Conservation (phyloP, 495 filamentous ascomycete genomes). For the Podospora comata region DNA sequence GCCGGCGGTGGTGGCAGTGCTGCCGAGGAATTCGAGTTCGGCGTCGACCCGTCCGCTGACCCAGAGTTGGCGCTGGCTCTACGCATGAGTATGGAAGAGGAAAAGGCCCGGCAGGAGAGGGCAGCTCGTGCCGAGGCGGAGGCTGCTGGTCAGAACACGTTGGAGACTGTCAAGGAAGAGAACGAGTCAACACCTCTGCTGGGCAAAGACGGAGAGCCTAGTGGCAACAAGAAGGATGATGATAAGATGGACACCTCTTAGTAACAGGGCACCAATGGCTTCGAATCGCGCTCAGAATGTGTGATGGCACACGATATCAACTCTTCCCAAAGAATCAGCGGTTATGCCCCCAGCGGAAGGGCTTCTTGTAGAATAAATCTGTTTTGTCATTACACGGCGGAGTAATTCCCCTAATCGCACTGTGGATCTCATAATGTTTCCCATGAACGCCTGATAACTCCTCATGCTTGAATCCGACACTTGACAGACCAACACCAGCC, state of each 20-base stretch:
- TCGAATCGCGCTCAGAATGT: background rate
- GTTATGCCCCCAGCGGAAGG: background rate
- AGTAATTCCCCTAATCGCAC: constrained; percentile 9
- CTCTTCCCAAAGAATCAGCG: background rate
- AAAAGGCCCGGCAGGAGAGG: constrained; percentile 81
- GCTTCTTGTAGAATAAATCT: background rate
- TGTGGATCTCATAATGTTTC: background rate
- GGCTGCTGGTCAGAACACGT: constrained; percentile 60
- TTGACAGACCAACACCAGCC: background rate
- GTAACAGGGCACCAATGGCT: background rate
- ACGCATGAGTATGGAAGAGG: constrained; percentile 96
- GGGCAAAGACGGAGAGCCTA: constrained; percentile 64
- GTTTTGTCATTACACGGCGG: background rate
- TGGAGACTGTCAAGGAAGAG: constrained; percentile 82
- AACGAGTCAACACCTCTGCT: constrained; percentile 63
- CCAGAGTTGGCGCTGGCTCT: constrained; percentile 94
- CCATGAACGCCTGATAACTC: constrained; percentile 26
- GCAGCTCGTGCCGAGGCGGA: constrained; percentile 73
- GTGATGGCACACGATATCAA: background rate
- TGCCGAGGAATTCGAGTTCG: constrained; percentile 60
- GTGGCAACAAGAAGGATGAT: constrained; percentile 49
- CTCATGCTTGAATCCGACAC: constrained; percentile 1
- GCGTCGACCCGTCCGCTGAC: constrained; percentile 75
- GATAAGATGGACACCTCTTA: constrained; percentile 83
- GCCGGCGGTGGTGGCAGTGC: constrained; percentile 51